Conservation (phyloP, 768 basidiomycete genomes). For the Cubamyces lactineus region DNA sequence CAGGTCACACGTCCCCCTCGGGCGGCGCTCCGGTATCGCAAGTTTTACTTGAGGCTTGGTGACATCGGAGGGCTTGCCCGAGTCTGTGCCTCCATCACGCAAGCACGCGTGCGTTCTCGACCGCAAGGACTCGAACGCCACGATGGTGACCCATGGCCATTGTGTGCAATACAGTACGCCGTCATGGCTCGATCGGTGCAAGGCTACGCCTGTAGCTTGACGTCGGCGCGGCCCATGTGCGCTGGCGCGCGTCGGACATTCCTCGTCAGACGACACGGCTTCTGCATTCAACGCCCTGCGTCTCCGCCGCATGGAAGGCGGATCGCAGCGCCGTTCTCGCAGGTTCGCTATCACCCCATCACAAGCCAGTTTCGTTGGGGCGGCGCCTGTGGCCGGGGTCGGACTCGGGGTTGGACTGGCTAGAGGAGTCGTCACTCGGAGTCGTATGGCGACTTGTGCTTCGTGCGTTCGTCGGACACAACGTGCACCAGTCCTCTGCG, state of each 20-base stretch:
- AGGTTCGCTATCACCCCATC: conserved; percentile 12
- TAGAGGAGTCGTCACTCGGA: neutral
- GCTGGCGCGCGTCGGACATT: conserved; percentile 8
- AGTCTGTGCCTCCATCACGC: neutral
- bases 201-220: neutral
- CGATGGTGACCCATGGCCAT: neutral
- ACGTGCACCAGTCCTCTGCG: neutral
- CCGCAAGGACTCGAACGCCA: neutral
- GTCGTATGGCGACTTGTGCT: conserved; percentile 1
- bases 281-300: conserved; percentile 15
- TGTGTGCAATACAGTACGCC: too few relatives aligned
- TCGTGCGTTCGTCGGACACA: conserved; percentile 19
- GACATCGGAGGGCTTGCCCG: neutral
- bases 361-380: neutral
- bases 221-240: neutral
- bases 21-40: conserved; percentile 8
- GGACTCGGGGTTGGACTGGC: neutral
- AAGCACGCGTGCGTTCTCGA: neutral
- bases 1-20: neutral
- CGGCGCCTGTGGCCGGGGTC: neutral
- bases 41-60: neutral
- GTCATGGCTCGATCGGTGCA: neutral
- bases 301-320: conserved; percentile 12
- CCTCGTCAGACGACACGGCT: conserved; percentile 16
- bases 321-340: conserved; percentile 18